Base-by-base conservation (phyloP, 2,329 filamentous ascomycete genomes). In the Helicocarpus griseus region DNA sequence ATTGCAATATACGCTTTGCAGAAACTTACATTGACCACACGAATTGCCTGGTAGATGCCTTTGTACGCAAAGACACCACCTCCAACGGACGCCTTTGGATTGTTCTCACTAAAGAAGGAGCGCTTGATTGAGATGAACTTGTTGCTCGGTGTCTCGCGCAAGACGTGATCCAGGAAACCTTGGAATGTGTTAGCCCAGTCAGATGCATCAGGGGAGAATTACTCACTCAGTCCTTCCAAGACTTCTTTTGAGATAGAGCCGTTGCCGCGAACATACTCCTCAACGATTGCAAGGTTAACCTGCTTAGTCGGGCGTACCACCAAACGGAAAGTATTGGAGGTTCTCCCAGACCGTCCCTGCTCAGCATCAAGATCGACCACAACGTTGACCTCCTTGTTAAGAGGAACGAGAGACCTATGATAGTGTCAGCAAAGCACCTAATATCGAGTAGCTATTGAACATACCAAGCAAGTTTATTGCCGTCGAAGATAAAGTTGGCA, bases 131-230 rank as follows among this genome's bases (percentile, higher is more conserved):
- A 69, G 0, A 84, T 74, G 60, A 88, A 81, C 1, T 75, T 70
- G 60, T 81, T 71, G 0, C 83, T 84, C 0, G 93, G 89, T n/a
- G 73, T 77, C 66, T 95, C 82, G 4, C 93, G 87, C 51, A 98
- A 75, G 6, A 91, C 74, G 63, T 98, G 93, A 57, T 98, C 93
- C 4, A 96, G 74, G 62, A 96, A 96, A 64, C 86, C 77, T 80
- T 45, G 31, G 35, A 44, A 41, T 24, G 24, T 57, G 44, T 55
- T 50, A 55, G 43, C 29, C 22, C n/a, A 28, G 17, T 46, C 19
- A 52, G 31, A 35, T 35, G 17, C 11, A 33, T n/a, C 33, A 45
- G 21, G 59, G 55, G 49, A 13, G 11, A 22, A 36, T 11, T 13
- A 70, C 74, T 69, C 66, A 80, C 77, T 95, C 67, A 97, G 80